phyloP scores from a whole-genome alignment of 2,329 filamentous ascomycete species.

The Pseudogymnoascus sp. region DNA sequence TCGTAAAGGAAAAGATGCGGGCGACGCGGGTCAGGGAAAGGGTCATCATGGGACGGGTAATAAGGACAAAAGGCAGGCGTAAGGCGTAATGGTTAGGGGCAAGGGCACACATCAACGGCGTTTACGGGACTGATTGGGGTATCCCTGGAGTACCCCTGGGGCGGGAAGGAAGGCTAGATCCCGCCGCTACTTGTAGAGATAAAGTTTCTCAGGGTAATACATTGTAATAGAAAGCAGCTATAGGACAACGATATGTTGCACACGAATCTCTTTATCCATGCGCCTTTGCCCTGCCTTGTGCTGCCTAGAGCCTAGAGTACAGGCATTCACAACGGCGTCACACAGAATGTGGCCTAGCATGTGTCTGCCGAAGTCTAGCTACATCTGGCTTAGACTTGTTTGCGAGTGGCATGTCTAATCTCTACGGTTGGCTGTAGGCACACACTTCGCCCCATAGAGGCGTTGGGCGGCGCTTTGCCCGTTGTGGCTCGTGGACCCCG shows the following conservation, averaged over 20 bases:
- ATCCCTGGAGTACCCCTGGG: background rate
- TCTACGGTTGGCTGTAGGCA: background rate
- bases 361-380: background rate
- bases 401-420: background rate
- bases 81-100: background rate
- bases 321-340: background rate
- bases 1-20: background rate
- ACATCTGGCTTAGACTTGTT: background rate
- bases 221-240: background rate
- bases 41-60: background rate
- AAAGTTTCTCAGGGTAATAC: background rate
- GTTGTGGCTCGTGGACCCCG: background rate
- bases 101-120: background rate
- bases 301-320: background rate
- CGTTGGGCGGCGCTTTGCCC: background rate
- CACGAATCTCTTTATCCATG: background rate
- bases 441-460: background rate
- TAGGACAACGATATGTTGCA: background rate
- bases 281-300: background rate
- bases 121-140: background rate
- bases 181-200: constrained; percentile 1
- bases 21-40: background rate
- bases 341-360: background rate
- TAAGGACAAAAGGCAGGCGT: background rate
- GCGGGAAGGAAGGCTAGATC: background rate